Evolutionary conservation across 73 alveolate genomes (phyloP).

Genomic region (Paramecium primaurelia): DNA sequence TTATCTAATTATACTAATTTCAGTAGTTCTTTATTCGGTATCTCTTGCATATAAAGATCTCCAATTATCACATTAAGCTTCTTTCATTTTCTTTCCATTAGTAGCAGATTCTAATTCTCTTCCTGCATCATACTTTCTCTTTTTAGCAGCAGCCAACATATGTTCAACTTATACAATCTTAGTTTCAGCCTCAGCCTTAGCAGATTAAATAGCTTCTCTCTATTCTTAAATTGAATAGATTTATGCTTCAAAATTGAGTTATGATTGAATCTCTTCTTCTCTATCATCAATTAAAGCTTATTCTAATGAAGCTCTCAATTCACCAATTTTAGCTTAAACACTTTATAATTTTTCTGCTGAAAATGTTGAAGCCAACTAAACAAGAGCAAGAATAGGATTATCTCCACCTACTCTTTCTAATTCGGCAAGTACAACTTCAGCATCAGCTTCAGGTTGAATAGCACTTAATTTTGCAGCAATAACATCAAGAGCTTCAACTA

Average conservation of each 20-base stretch:
- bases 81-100: constrained; percentile 1
- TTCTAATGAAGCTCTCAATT: constrained; percentile 45
- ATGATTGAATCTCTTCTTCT: constrained; percentile 23
- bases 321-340: constrained; percentile 35
- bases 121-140: constrained; percentile 54
- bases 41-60: constrained; percentile 49
- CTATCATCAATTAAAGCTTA: constrained; percentile 36
- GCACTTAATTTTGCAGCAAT: constrained; percentile 38
- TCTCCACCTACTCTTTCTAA: constrained; percentile 35
- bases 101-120: constrained; percentile 36
- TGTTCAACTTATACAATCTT: background rate
- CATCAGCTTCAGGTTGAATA: constrained; percentile 53
- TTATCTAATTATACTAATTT: constrained; percentile 24
- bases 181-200: constrained; percentile 34
- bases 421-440: constrained; percentile 55
- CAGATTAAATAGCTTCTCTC: constrained; percentile 14
- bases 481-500: constrained; percentile 36
- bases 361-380: constrained; percentile 38
- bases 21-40: constrained; percentile 44
- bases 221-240: background rate
- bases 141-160: constrained; percentile 47
- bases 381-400: constrained; percentile 37
- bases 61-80: constrained; percentile 43
- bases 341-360: constrained; percentile 36
- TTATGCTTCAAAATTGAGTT: constrained; percentile 1